These are phyloP conservation scores for Pseudomonodictys pantanalensis DNA, from an alignment of 495 filamentous ascomycete species.

Conservation along the genomic window DNA sequence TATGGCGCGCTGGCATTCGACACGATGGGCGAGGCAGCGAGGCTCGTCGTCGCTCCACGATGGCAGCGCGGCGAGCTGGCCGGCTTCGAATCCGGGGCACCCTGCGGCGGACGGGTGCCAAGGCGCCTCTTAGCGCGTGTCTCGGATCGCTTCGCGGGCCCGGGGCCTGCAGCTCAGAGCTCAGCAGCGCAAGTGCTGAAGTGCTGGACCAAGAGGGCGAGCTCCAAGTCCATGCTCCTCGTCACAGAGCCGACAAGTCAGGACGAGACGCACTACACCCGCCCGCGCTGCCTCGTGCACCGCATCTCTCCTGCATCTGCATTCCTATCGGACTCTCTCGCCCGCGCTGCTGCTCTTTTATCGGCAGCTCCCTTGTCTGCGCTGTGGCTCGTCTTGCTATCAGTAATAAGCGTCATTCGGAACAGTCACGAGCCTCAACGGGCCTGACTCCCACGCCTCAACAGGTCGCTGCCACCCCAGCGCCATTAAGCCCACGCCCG, in stretches of 20 bases:
- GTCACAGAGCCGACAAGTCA: constrained; percentile 3
- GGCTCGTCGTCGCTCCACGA: too few relatives aligned
- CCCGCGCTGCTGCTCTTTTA: constrained; percentile 12
- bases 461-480: constrained; percentile 21
- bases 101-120: too few relatives aligned
- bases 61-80: too few relatives aligned
- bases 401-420: constrained; percentile 33
- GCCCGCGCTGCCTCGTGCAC: background rate
- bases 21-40: too few relatives aligned
- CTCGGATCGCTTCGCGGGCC: too few relatives aligned
- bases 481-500: constrained; percentile 6
- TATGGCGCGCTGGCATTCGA: too few relatives aligned
- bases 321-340: constrained; percentile 5
- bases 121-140: too few relatives aligned
- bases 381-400: constrained; percentile 29
- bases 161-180: too few relatives aligned
- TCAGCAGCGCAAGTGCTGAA: background rate
- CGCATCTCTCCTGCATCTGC: background rate
- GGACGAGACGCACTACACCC: background rate
- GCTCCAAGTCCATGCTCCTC: constrained; percentile 11
- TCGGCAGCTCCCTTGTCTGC: background rate
- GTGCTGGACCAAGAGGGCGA: background rate
- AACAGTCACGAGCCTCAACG: constrained; percentile 28
- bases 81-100: too few relatives aligned
- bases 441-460: constrained; percentile 22